These are phyloP conservation scores for Crithidia mellificae DNA, from an alignment of 208 protist genomes.

Conservation along the genomic window DNA sequence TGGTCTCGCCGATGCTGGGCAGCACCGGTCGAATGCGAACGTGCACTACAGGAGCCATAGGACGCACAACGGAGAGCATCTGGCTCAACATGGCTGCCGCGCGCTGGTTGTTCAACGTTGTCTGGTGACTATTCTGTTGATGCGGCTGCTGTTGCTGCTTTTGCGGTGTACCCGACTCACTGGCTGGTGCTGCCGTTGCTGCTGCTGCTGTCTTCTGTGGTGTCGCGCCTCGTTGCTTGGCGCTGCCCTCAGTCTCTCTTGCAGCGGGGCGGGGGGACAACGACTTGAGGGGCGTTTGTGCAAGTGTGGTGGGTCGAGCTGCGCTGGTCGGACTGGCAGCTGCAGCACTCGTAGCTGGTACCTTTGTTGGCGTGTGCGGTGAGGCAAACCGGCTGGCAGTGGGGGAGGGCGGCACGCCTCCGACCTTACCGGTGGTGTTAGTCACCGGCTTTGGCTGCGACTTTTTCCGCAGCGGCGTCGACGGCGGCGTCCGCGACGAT, in stretches of 20 bases:
- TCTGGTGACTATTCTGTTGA: background rate
- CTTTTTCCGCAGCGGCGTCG: background rate
- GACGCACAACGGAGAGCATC: constrained; percentile 24
- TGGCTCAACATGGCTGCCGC: constrained; percentile 23
- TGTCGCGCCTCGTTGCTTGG: constrained; percentile 4
- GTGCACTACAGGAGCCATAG: constrained; percentile 70
- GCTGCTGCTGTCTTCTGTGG: background rate
- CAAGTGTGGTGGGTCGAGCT: background rate
- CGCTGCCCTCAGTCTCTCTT: background rate
- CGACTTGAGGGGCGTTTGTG: constrained; percentile 1
- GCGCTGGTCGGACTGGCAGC: background rate
- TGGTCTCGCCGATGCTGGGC: constrained; percentile 59
- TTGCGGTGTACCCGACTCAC: background rate
- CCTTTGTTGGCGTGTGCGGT: background rate
- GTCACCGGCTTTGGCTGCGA: background rate
- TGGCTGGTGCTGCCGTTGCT: constrained; percentile 2
- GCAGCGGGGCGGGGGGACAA: constrained; percentile 1
- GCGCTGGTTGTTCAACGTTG: constrained; percentile 5
- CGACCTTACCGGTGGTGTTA: background rate
- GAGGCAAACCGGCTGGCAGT: background rate
- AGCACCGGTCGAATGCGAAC: constrained; percentile 78
- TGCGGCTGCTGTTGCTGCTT: no score
- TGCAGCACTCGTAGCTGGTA: background rate
- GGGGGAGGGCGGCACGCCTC: background rate
- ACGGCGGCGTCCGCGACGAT: no score